Conservation (phyloP, 2,329 filamentous ascomycete species). For the Fusarium incarnatum region DNA sequence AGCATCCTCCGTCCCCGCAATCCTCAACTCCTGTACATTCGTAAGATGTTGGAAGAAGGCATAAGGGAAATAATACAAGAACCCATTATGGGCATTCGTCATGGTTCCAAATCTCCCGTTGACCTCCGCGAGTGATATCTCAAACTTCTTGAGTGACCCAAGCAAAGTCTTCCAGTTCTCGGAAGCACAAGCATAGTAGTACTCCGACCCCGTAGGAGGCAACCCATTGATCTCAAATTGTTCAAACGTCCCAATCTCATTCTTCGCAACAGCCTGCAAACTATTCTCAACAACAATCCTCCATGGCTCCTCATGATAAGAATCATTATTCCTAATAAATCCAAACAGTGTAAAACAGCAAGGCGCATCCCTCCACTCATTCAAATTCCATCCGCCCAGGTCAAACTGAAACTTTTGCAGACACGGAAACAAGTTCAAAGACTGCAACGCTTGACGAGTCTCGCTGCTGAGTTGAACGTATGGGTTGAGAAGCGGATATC, state of each 20-base stretch:
- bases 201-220: slow-evolving; percentile 1
- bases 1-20: background rate
- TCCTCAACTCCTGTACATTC: background rate
- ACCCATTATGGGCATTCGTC: background rate
- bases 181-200: background rate
- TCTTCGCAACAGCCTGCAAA: background rate
- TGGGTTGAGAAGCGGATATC: background rate
- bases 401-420: background rate
- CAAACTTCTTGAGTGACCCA: background rate
- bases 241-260: accelerated
- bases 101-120: background rate
- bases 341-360: background rate
- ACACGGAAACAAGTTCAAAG: background rate
- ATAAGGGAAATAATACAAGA: background rate
- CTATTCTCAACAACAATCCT: background rate
- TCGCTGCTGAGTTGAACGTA: background rate
- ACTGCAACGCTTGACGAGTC: background rate
- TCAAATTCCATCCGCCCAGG: background rate
- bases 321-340: background rate
- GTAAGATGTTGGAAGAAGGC: background rate
- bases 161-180: background rate
- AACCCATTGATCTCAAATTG: background rate
- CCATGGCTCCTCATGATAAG: slow-evolving; percentile 5
- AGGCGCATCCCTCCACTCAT: background rate
- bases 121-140: background rate